These are phyloP conservation scores for Aspergillus latus DNA, from an alignment of 2,329 filamentous ascomycete genomes.

Conservation along the genomic window DNA sequence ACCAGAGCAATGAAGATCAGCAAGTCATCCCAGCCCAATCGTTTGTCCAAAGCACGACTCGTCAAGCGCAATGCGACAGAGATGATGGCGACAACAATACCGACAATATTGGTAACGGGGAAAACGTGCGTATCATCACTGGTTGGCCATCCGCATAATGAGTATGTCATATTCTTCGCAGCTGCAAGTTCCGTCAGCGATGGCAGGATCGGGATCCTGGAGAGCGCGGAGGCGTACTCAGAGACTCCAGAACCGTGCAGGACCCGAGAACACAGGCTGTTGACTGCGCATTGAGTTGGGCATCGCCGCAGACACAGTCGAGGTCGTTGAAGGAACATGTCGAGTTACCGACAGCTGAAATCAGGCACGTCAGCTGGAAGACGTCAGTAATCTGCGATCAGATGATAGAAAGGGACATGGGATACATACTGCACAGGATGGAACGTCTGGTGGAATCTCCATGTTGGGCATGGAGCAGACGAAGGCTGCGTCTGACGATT, in stretches of 20 bases:
- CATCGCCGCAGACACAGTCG: slow-evolving; percentile 1
- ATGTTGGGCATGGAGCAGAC: neutral
- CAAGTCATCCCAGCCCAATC: slow-evolving; percentile 4
- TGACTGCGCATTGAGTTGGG: neutral
- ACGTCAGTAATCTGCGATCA: neutral
- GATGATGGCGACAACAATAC: neutral
- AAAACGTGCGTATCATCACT: neutral
- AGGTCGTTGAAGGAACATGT: slow-evolving; percentile 3
- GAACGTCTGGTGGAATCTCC: neutral
- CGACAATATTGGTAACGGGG: neutral
- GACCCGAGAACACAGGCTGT: neutral
- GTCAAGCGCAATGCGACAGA: neutral
- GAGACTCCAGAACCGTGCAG: slow-evolving; percentile 1
- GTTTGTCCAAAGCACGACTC: neutral
- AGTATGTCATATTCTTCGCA: slow-evolving; percentile 1
- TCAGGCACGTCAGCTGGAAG: slow-evolving; percentile 1
- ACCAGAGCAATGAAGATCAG: slow-evolving; percentile 1
- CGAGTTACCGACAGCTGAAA: slow-evolving; percentile 1
- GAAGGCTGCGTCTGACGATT: neutral
- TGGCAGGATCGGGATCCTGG: neutral
- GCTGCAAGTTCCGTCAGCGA: neutral
- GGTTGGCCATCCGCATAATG: slow-evolving; percentile 1
- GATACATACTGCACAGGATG: neutral
- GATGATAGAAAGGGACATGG: neutral
- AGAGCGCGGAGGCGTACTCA: neutral